A percentile compares a stretch with the other conserved stretches of the same genome.
Evolutionary conservation across 345 rosid species (phyloP).

Genomic region (Pistacia atlantica): DNA sequence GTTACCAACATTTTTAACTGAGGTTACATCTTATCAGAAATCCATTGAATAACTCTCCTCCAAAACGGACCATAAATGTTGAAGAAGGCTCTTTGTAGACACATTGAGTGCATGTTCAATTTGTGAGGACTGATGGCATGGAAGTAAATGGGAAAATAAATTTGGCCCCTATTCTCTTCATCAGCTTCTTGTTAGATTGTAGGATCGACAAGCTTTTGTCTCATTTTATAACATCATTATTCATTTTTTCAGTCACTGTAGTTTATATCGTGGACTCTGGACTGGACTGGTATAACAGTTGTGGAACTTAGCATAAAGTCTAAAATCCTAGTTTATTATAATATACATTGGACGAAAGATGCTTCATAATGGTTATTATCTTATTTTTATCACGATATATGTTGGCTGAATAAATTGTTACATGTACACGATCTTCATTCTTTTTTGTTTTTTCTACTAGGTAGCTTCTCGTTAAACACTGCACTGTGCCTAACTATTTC

Average conservation of each 20-base stretch:
- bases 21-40: background rate
- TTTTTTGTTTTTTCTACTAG: background rate
- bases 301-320: background rate
- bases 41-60: background rate
- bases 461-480: background rate
- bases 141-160: background rate
- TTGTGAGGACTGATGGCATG: background rate
- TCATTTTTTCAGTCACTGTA: background rate
- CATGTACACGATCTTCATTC: background rate
- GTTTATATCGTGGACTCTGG: background rate
- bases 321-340: background rate
- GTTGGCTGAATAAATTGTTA: slow-evolving; percentile 1
- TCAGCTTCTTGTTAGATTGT: background rate
- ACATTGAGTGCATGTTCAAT: background rate
- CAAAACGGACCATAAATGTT: background rate
- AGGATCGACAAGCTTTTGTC: background rate
- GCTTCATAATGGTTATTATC: background rate
- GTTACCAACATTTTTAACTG: background rate
- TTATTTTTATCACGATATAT: background rate
- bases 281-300: background rate
- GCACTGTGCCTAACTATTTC: slow-evolving; percentile 1
- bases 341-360: background rate
- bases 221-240: background rate
- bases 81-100: background rate
- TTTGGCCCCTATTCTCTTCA: background rate